A percentile compares a stretch with the other conserved stretches of the same genome.
These are phyloP conservation scores for Cytauxzoon felis DNA, from an alignment of 169 alveolate species.

Conservation along the genomic window DNA sequence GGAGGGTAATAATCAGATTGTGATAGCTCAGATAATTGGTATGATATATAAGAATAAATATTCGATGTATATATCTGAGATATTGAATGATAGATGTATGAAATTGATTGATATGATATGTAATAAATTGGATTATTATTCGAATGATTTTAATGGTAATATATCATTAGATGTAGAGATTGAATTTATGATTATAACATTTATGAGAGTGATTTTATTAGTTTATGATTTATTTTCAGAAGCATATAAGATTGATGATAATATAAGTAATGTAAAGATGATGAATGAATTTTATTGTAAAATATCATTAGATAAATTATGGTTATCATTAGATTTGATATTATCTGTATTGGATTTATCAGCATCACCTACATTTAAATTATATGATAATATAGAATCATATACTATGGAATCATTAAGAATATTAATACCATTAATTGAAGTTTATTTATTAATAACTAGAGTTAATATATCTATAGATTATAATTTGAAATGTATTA, in stretches of 20 bases:
- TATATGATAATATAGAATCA: conserved; percentile 6
- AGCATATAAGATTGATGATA: not conserved
- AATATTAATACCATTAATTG: conserved; percentile 44
- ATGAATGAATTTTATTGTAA: conserved; percentile 33
- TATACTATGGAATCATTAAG: conserved; percentile 4
- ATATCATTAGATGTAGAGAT: not conserved
- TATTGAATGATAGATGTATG: not conserved
- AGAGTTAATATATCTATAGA: conserved; percentile 36
- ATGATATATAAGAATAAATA: conserved; percentile 9
- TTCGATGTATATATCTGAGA: not conserved
- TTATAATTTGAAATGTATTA: conserved; percentile 12
- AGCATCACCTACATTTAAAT: not conserved
- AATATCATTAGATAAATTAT: conserved; percentile 20
- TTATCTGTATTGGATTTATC: not conserved
- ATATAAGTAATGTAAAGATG: not conserved
- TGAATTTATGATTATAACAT: conserved; percentile 28
- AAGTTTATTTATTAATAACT: conserved; percentile 34
- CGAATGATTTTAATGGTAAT: not conserved
- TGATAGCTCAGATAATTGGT: conserved; percentile 39
- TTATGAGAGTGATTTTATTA: conserved; percentile 32
- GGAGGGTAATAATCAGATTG: conserved; percentile 20
- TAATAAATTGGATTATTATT: not conserved
- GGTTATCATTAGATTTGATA: conserved; percentile 37
- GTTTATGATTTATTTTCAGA: conserved; percentile 17
- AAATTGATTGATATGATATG: not conserved